Conservation (phyloP, 2,329 filamentous ascomycete genomes). For the Epichloe hybrida region DNA sequence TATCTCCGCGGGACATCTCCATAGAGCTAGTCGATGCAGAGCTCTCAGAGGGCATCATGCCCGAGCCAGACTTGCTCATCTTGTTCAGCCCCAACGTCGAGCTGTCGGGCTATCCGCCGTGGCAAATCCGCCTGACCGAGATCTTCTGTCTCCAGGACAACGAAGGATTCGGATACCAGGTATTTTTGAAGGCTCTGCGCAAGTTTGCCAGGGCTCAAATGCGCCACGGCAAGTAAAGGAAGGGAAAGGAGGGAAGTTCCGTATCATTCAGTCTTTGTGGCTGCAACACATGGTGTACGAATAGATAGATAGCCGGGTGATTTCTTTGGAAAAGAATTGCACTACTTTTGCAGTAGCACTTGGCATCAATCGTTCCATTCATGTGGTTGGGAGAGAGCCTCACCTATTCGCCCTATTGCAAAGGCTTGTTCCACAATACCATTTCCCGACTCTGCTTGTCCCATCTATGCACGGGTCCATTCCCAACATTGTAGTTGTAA, state of each 20-base stretch:
- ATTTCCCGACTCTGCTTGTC: slow-evolving; percentile 39
- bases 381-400: not conserved
- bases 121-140: slow-evolving; percentile 90
- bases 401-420: slow-evolving; percentile 1
- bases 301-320: not conserved
- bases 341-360: not conserved
- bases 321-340: not conserved
- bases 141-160: slow-evolving; percentile 74
- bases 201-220: slow-evolving; percentile 82
- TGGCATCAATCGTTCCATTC: not conserved
- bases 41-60: slow-evolving; percentile 64
- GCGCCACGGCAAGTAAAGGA: slow-evolving; percentile 54
- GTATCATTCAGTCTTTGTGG: not conserved
- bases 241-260: not conserved
- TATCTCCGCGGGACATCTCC: slow-evolving; percentile 69
- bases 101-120: slow-evolving; percentile 85
- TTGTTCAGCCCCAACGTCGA: slow-evolving; percentile 75
- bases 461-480: slow-evolving; percentile 56
- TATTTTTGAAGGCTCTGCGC: slow-evolving; percentile 74
- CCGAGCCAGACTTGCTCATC: slow-evolving; percentile 80
- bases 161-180: slow-evolving; percentile 79
- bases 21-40: slow-evolving; percentile 81
- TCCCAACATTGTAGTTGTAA: slow-evolving; percentile 71
- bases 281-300: no score
- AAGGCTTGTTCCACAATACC: slow-evolving; percentile 21